A percentile compares a stretch with the other conserved stretches of the same genome.
These are phyloP conservation scores for Streptanthus diversifolius DNA, from an alignment of 345 rosid genomes.

Conservation along the genomic window DNA sequence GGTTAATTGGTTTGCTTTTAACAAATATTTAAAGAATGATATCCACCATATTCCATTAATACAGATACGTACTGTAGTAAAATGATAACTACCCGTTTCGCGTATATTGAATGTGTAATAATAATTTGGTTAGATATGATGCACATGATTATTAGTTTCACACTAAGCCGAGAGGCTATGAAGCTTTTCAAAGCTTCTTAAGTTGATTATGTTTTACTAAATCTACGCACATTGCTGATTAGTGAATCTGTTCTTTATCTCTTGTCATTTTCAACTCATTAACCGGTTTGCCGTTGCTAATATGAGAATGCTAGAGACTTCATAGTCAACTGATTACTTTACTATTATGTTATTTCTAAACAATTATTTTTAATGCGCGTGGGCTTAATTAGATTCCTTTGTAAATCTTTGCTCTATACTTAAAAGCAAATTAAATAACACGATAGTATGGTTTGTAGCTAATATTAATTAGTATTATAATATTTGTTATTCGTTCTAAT, in stretches of 20 bases:
- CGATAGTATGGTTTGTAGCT: not conserved
- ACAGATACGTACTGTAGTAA: not conserved
- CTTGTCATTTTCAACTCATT: not conserved
- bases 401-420: not conserved
- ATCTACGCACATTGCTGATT: not conserved
- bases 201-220: not conserved
- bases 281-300: not conserved
- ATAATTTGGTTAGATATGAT: not conserved
- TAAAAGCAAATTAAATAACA: not conserved
- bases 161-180: not conserved
- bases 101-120: not conserved
- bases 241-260: not conserved
- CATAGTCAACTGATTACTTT: not conserved
- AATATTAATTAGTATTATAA: too few species aligned
- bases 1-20: not conserved
- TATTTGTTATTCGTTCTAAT: not conserved
- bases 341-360: not conserved
- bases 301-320: not conserved
- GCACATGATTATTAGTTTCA: constrained; percentile 20
- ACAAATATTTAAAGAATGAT: not conserved
- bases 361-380: not conserved
- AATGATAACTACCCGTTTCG: not conserved
- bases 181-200: not conserved
- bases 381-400: not conserved
- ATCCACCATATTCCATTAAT: not conserved